These are phyloP conservation scores for Eucalyptus tenuipes DNA, from an alignment of 345 rosid genomes.

Conservation along the genomic window DNA sequence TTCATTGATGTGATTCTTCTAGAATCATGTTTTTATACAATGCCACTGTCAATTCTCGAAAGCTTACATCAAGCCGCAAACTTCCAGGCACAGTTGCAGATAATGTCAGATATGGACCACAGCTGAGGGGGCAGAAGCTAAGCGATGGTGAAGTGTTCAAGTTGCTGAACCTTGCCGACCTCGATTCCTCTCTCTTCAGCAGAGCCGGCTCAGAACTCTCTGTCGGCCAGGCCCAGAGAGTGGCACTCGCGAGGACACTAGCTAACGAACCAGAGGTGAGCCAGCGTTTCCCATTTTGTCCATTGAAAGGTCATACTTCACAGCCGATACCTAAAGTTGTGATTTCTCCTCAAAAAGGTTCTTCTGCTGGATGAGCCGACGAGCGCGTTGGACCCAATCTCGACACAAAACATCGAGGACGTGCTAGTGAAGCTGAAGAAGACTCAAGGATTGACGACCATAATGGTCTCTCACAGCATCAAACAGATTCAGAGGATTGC, in stretches of 20 bases:
- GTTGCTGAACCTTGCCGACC: slow-evolving; percentile 64
- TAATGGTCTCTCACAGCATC: slow-evolving; percentile 82
- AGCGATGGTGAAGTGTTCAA: slow-evolving; percentile 37
- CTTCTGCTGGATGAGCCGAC: slow-evolving; percentile 79
- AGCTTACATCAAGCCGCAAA: not conserved
- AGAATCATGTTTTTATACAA: not conserved
- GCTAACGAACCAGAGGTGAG: slow-evolving; percentile 79
- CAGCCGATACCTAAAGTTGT: not conserved
- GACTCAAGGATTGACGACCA: slow-evolving; percentile 41
- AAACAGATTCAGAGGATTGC: slow-evolving; percentile 87
- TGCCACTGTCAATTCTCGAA: not conserved
- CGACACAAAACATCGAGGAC: slow-evolving; percentile 81
- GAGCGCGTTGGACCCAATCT: slow-evolving; percentile 77
- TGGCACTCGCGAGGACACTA: slow-evolving; percentile 82
- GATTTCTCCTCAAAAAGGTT: slow-evolving; percentile 18
- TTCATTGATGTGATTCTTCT: not conserved
- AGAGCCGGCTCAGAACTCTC: slow-evolving; percentile 59
- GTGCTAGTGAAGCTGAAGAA: slow-evolving; percentile 66
- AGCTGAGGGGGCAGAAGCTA: slow-evolving; percentile 51
- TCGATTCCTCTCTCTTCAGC: slow-evolving; percentile 39
- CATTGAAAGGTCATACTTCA: not conserved
- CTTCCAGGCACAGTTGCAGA: slow-evolving; percentile 69
- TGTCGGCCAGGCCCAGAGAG: slow-evolving; percentile 90
- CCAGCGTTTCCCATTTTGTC: not conserved
- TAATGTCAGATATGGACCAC: slow-evolving; percentile 75